phyloP scores from a whole-genome alignment of 768 basidiomycete genomes.

The Leccinum broughii region DNA sequence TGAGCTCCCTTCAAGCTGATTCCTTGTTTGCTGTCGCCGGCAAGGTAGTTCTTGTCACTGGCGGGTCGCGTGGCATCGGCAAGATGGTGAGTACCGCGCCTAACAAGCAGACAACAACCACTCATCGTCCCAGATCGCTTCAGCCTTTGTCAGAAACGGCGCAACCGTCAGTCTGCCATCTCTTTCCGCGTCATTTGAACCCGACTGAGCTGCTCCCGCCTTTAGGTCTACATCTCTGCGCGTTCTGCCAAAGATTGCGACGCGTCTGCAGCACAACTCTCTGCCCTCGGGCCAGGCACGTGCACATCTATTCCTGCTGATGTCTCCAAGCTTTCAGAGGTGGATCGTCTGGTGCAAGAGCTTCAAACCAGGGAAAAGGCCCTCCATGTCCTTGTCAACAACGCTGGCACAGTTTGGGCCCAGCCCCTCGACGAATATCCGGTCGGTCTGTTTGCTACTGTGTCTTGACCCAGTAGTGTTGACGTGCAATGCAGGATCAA shows the following conservation, averaged over 20 bases:
- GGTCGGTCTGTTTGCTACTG: constrained; percentile 28
- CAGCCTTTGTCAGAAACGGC: constrained; percentile 62
- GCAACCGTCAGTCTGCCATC: constrained; percentile 43
- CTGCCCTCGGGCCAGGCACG: constrained; percentile 49
- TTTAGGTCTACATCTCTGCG: constrained; percentile 62
- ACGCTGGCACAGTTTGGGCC: constrained; percentile 62
- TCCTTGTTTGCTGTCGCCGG: constrained; percentile 52
- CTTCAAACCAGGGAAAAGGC: constrained; percentile 51
- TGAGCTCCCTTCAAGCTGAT: constrained; percentile 38
- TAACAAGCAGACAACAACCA: background rate
- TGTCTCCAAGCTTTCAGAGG: constrained; percentile 52
- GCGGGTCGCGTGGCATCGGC: constrained; percentile 66
- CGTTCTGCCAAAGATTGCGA: constrained; percentile 54
- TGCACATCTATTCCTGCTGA: constrained; percentile 58
- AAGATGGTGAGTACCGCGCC: constrained; percentile 49
- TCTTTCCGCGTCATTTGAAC: background rate
- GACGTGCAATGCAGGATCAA: constrained; percentile 39
- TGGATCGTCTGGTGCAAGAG: constrained; percentile 52
- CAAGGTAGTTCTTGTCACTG: constrained; percentile 61
- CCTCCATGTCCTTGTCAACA: constrained; percentile 63
- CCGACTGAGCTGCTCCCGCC: background rate
- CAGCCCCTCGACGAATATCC: constrained; percentile 47
- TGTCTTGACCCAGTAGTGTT: constrained; percentile 1
- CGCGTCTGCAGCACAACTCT: constrained; percentile 52
- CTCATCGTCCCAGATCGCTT: constrained; percentile 49